Conservation (phyloP, 1,139 yeast species). For the Suhomyces bokatorum region DNA sequence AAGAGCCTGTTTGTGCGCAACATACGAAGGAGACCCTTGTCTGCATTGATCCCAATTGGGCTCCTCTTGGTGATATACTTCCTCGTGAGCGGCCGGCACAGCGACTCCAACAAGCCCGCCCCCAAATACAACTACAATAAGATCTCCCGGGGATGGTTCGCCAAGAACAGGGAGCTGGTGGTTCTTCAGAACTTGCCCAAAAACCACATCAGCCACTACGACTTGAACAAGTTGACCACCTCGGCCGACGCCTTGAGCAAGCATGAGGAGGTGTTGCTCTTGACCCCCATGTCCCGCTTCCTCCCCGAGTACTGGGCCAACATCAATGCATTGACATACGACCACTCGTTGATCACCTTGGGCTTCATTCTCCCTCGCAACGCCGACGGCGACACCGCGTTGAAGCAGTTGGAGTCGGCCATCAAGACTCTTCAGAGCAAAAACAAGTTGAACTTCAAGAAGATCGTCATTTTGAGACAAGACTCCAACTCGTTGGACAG, state of each 20-base stretch:
- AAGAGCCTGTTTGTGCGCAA: constrained; percentile 45
- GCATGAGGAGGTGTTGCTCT: constrained; percentile 76
- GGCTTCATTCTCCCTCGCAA: constrained; percentile 90
- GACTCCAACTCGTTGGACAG: constrained; percentile 74
- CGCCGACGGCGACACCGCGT: constrained; percentile 75
- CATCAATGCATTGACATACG: constrained; percentile 70
- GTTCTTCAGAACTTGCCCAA: constrained; percentile 66
- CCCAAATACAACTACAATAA: constrained; percentile 52
- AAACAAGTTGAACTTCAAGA: constrained; percentile 63
- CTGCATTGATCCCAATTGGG: constrained; percentile 47
- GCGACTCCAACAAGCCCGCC: constrained; percentile 25
- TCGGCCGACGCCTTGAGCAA: constrained; percentile 69
- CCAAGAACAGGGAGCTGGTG: constrained; percentile 44
- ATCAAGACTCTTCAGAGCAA: constrained; percentile 57
- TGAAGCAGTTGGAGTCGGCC: constrained; percentile 68
- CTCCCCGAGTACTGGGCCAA: constrained; percentile 87
- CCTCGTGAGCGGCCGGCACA: constrained; percentile 36
- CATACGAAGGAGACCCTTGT: constrained; percentile 61
- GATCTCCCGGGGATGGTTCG: constrained; percentile 50
- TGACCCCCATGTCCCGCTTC: constrained; percentile 88
- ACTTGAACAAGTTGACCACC: constrained; percentile 72
- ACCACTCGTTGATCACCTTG: constrained; percentile 78
- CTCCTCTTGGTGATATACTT: constrained; percentile 43
- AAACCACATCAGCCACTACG: constrained; percentile 81
- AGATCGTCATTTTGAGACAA: constrained; percentile 85